phyloP scores from a whole-genome alignment of 129 eudicot species.

The Artemisia annua region DNA sequence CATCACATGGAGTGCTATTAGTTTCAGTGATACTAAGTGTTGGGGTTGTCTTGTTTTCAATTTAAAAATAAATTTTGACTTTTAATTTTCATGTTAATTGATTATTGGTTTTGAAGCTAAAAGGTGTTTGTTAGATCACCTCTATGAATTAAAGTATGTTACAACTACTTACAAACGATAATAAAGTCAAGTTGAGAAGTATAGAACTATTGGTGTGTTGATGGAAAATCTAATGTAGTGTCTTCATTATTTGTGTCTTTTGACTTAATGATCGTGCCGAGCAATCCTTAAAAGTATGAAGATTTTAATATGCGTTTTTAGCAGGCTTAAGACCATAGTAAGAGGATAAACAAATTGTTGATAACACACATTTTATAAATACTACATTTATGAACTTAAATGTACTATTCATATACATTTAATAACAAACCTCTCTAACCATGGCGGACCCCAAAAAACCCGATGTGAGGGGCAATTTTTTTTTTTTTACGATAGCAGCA shows the following conservation, averaged over 20 bases:
- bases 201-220: neutral
- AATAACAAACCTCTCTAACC: too few species aligned
- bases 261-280: slow-evolving; percentile 7
- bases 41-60: slow-evolving; percentile 20
- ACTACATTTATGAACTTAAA: too few species aligned
- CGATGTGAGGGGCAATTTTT: too few species aligned
- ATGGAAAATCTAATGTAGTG: neutral
- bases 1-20: slow-evolving; percentile 30
- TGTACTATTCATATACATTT: too few species aligned
- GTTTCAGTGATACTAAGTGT: slow-evolving; percentile 26
- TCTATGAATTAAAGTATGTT: neutral
- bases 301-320: neutral
- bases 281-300: neutral
- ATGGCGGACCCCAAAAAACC: too few species aligned
- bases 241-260: neutral
- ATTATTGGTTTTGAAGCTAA: slow-evolving; percentile 19
- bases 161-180: neutral
- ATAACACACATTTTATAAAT: too few species aligned
- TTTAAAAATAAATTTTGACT: slow-evolving; percentile 14
- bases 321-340: neutral
- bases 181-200: neutral
- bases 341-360: neutral
- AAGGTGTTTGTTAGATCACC: neutral
- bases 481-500: too few species aligned
- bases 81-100: slow-evolving; percentile 16